Evolutionary conservation across 1,284 basidiomycete species (phyloP).

Genomic region (Puccinia triticina): DNA sequence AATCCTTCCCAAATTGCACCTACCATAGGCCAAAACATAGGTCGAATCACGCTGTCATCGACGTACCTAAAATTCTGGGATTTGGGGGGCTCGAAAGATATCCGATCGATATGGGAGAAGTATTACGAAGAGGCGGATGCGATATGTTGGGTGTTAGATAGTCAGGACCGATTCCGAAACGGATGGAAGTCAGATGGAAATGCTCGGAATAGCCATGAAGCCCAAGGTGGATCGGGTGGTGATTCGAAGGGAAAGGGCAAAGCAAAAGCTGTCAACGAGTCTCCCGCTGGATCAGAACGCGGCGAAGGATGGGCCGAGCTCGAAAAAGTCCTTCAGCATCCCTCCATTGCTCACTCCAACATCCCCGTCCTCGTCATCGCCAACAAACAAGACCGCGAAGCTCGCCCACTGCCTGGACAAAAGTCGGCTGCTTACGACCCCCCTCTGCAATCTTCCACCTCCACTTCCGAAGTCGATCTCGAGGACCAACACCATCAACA

Average conservation of each 20-base stretch:
- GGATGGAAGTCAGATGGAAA: background rate
- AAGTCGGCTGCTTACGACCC: background rate
- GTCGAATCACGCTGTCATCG: constrained; percentile 39
- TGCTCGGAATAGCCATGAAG: background rate
- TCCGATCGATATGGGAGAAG: constrained; percentile 48
- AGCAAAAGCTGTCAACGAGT: constrained; percentile 8
- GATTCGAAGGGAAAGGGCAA: constrained; percentile 45
- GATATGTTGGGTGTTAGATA: constrained; percentile 50
- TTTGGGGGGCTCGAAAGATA: constrained; percentile 41
- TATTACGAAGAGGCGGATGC: constrained; percentile 49
- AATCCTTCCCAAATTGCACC: constrained; percentile 24
- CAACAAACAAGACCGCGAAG: constrained; percentile 45
- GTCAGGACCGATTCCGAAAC: constrained; percentile 29
- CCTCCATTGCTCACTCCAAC: constrained; percentile 28
- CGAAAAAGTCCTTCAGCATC: constrained; percentile 36
- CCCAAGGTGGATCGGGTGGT: background rate
- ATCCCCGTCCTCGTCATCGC: constrained; percentile 45
- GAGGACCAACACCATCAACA: constrained; percentile 9
- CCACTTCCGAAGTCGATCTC: background rate
- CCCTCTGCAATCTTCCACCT: background rate
- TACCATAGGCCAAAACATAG: constrained; percentile 49
- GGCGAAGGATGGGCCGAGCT: constrained; percentile 48
- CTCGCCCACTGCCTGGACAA: background rate
- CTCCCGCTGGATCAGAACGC: background rate
- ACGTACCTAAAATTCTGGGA: constrained; percentile 41